Percentiles rank a stretch among this genome's conserved stretches.
Conservation (phyloP, 2,329 filamentous ascomycete species). For the Fusarium sp. region DNA sequence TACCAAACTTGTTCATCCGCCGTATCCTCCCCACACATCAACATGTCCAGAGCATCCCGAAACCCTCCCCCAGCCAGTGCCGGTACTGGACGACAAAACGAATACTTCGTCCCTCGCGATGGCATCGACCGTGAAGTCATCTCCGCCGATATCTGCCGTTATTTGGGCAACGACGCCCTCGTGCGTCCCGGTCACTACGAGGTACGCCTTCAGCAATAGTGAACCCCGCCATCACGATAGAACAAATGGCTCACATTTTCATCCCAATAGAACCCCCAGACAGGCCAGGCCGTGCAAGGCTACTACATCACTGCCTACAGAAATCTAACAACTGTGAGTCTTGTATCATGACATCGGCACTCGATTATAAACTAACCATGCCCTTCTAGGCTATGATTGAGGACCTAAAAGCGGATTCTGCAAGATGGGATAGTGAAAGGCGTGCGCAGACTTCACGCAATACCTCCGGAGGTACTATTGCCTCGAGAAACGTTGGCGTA, state of each 20-base stretch:
- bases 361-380: constrained; percentile 26
- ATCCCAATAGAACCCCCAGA: constrained; percentile 62
- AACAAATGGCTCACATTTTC: constrained; percentile 43
- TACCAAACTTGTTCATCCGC: constrained; percentile 33
- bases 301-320: constrained; percentile 85
- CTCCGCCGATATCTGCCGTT: constrained; percentile 85
- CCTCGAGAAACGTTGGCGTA: constrained; percentile 62
- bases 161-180: constrained; percentile 83
- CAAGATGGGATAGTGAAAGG: constrained; percentile 71
- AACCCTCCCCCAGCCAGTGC: constrained; percentile 52
- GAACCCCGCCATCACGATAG: constrained; percentile 10
- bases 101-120: constrained; percentile 83
- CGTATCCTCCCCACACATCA: constrained; percentile 40
- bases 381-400: constrained; percentile 68
- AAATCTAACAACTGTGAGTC: constrained; percentile 79
- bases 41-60: constrained; percentile 57
- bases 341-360: not conserved
- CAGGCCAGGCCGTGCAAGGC: constrained; percentile 72
- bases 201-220: constrained; percentile 58
- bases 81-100: constrained; percentile 70
- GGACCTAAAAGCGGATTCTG: constrained; percentile 71
- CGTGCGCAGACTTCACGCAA: constrained; percentile 66
- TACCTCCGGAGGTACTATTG: constrained; percentile 68
- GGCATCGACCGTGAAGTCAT: constrained; percentile 88
- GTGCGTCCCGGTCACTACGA: constrained; percentile 80